Evolutionary conservation across 169 alveolate species (phyloP).

Genomic region (Miamiensis avidus): DNA sequence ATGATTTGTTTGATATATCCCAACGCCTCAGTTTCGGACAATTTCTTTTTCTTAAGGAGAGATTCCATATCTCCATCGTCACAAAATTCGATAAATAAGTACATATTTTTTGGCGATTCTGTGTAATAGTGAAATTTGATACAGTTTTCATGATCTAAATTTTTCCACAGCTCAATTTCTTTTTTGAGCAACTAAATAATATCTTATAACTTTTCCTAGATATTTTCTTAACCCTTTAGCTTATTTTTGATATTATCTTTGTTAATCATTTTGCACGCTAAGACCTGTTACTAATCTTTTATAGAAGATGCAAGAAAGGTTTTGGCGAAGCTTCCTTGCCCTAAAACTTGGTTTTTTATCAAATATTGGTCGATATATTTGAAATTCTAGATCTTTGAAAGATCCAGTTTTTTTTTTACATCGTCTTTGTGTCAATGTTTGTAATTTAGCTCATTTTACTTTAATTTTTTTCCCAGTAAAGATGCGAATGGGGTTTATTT

Average conservation of each 20-base stretch:
- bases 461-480: no score
- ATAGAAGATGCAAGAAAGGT: not conserved
- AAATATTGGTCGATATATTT: not conserved
- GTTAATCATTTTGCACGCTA: not conserved
- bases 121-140: slow-evolving; percentile 6
- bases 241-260: not conserved
- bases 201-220: not conserved
- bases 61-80: not conserved
- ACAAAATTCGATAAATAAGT: slow-evolving; percentile 23
- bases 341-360: not conserved
- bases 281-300: not conserved
- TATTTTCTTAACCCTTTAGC: not conserved
- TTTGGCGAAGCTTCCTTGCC: not conserved
- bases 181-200: not conserved
- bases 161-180: slow-evolving; percentile 15
- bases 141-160: not conserved
- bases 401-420: not conserved
- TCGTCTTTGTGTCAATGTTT: not conserved
- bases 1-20: not conserved
- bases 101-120: slow-evolving; percentile 7
- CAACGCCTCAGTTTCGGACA: slow-evolving; percentile 2
- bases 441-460: no score
- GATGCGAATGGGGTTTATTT: no score
- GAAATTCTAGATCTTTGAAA: not conserved
- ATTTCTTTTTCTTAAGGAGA: not conserved